Percentiles rank a stretch among this genome's conserved stretches.
phyloP scores from a whole-genome alignment of 1,139 yeast genomes.

The Pichia sp. region DNA sequence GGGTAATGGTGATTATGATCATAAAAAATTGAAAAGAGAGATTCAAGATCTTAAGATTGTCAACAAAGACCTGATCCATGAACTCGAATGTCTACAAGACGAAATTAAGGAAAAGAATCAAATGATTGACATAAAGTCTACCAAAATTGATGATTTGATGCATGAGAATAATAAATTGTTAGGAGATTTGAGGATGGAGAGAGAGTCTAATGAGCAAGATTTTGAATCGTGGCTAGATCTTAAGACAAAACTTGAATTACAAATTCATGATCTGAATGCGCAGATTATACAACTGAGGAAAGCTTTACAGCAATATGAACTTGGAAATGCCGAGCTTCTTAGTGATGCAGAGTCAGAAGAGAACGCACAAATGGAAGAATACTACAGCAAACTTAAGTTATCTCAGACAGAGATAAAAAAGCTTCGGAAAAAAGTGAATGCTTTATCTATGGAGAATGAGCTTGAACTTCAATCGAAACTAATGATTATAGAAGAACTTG shows the following conservation, averaged over 20 bases:
- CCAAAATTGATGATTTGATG: conserved; percentile 21
- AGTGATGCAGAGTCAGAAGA: too few relatives aligned
- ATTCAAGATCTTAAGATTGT: conserved; percentile 23
- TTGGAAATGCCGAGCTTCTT: too few relatives aligned
- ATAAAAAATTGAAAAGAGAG: conserved; percentile 1
- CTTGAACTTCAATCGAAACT: conserved; percentile 40
- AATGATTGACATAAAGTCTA: conserved; percentile 21
- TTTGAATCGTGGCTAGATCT: conserved; percentile 23
- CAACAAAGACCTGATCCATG: conserved; percentile 25
- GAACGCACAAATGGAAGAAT: too few relatives aligned
- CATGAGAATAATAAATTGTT: conserved; percentile 21
- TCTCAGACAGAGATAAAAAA: conserved; percentile 31
- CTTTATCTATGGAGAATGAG: conserved; percentile 43
- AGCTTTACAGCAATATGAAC: too few relatives aligned
- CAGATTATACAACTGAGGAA: too few relatives aligned
- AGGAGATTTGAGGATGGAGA: conserved; percentile 23
- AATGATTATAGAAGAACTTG: conserved; percentile 49
- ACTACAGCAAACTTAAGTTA: conserved; percentile 2
- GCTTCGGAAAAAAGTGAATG: conserved; percentile 37
- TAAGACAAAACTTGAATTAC: conserved; percentile 18
- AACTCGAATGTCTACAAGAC: conserved; percentile 28
- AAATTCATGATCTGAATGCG: conserved; percentile 15
- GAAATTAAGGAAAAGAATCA: conserved; percentile 26
- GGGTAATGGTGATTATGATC: too few relatives aligned
- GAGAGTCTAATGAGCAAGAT: conserved; percentile 26